Base-by-base conservation (phyloP, 208 protist genomes). In the Strigomonas culicis region DNA sequence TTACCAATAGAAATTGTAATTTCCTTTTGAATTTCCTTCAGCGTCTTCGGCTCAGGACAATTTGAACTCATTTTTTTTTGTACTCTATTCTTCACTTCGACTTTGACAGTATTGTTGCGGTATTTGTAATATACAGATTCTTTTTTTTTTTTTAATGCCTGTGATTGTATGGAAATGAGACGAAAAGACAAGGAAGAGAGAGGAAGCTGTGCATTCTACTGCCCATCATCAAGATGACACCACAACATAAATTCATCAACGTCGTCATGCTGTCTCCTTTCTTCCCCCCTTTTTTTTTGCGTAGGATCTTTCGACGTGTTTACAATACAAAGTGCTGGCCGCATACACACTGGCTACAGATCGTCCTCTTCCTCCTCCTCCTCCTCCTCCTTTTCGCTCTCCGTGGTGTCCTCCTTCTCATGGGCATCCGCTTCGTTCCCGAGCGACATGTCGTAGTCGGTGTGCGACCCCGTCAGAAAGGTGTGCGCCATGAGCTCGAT, bases 401-500 rank as follows among this genome's bases (percentile, higher is more conserved):
- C 25, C 4, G 49, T 24, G n/a, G 49, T 39, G 1, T 68, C 64
- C 43, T 50, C 32, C 6, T 25, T 41, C n/a, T 71, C 63, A 30
- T 44, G 49, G n/a, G 59, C 53, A 19, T 8, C 30, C 27, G 11
- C 24, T 8, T 34, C 52, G 6, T 19, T 4, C 8, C 22, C 24
- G 22, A 36, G 15, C 6, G 15, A 44, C 27, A 31, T 55, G 10
- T 49, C 31, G 3, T 22, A 47, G 19, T 72, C 59, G 15, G 24
- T 50, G 2, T 41, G 43, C n/a, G n/a, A n/a, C 28, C 51, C 4
- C 7, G 22, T 34, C 10, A 28, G 50, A 67, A 90, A 87, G 19
- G 88, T 84, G 61, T 94, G 84, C 27, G 68, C 41, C 30, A 86
- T 49, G 13, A 94, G 49, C 32, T 86, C 73, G 34, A 60, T 67